phyloP scores from a whole-genome alignment of 768 basidiomycete species.

The Leccinum arenicola region DNA sequence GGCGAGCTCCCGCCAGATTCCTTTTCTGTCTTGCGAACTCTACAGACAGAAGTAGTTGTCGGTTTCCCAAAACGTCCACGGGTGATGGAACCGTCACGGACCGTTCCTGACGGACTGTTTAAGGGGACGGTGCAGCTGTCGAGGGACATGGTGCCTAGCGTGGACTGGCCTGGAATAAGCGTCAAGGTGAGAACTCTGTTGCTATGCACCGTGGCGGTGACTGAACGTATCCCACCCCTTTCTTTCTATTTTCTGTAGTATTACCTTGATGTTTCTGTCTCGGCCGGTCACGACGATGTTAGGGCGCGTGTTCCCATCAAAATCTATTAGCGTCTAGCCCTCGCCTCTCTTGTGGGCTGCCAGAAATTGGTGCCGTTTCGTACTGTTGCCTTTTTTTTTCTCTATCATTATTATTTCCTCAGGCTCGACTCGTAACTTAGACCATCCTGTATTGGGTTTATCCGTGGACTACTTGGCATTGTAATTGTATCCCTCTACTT shows the following conservation, averaged over 20 bases:
- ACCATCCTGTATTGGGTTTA: background rate
- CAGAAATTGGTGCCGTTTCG: background rate
- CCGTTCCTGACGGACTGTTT: slow-evolving; percentile 66
- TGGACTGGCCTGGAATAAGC: slow-evolving; percentile 64
- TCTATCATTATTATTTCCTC: slow-evolving; percentile 2
- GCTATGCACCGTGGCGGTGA: slow-evolving; percentile 3
- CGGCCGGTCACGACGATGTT: slow-evolving; percentile 59
- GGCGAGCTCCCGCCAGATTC: slow-evolving; percentile 18
- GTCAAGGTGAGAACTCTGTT: slow-evolving; percentile 51
- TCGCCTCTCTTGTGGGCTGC: background rate
- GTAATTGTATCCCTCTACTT: slow-evolving; percentile 8
- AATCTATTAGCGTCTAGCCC: slow-evolving; percentile 38
- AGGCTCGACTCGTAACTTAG: slow-evolving; percentile 1
- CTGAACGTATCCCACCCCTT: slow-evolving; percentile 4
- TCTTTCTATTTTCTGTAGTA: slow-evolving; percentile 42
- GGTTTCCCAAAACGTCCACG: slow-evolving; percentile 71
- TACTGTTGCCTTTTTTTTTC: background rate
- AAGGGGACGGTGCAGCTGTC: slow-evolving; percentile 56
- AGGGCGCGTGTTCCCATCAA: slow-evolving; percentile 62
- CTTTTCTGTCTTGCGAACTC: slow-evolving; percentile 23
- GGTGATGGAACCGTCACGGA: slow-evolving; percentile 43
- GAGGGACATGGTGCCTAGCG: slow-evolving; percentile 59
- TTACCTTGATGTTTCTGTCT: slow-evolving; percentile 68
- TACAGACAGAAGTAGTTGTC: slow-evolving; percentile 46
- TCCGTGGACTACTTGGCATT: background rate